phyloP scores from a whole-genome alignment of 495 filamentous ascomycete genomes.

The Aspergillus wentii region DNA sequence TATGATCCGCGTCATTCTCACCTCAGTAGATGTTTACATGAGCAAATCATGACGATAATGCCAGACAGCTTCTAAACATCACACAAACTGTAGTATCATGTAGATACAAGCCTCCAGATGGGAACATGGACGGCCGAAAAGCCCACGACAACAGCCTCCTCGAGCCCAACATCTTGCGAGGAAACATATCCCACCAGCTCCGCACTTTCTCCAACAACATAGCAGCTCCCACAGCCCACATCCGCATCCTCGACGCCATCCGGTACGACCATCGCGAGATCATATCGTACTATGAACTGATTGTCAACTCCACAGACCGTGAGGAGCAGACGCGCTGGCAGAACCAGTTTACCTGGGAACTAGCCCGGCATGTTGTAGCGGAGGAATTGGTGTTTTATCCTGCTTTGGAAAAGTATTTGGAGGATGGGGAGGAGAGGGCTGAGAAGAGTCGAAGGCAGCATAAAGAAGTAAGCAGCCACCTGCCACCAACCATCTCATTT shows the following conservation, averaged over 20 bases:
- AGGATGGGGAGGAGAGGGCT: slow-evolving; percentile 46
- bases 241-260: slow-evolving; percentile 45
- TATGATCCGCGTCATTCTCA: too few species aligned
- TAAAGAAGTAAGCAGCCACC: slow-evolving; percentile 31
- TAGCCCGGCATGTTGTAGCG: slow-evolving; percentile 59
- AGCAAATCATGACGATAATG: too few species aligned
- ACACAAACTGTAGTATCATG: too few species aligned
- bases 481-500: too few species aligned
- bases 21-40: too few species aligned
- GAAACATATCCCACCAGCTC: neutral
- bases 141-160: neutral
- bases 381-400: slow-evolving; percentile 72
- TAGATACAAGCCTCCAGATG: too few species aligned
- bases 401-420: slow-evolving; percentile 54
- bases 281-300: slow-evolving; percentile 52
- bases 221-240: neutral
- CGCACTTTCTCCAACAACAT: neutral
- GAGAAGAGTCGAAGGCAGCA: slow-evolving; percentile 59
- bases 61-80: too few species aligned
- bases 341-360: slow-evolving; percentile 68
- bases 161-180: neutral
- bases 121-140: too few species aligned
- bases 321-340: slow-evolving; percentile 50
- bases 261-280: slow-evolving; percentile 61
- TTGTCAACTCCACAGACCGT: slow-evolving; percentile 41